Evolutionary conservation across 2,329 filamentous ascomycete species (phyloP), one percentile per base, ranked within the genome.

Genomic region (Huntiella savannae): DNA sequence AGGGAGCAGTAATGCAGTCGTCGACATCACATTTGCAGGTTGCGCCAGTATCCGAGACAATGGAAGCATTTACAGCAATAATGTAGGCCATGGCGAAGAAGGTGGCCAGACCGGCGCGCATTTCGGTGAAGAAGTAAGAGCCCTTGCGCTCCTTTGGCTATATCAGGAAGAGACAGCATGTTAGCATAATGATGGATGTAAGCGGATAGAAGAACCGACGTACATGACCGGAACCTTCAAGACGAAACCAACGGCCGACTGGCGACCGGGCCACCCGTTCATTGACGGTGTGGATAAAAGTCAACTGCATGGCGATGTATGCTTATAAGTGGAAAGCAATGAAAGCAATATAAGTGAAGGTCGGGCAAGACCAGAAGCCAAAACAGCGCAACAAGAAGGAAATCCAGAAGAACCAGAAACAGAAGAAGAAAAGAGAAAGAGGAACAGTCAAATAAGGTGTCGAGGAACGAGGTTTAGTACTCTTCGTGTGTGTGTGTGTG

Each of bases 151-250:
- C 78, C 54, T 68, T 73, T 52, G 70, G 73, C 78, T 82, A 13
- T 12, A 38, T 10, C 33, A n/a, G 41, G 40, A 35, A 44, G 40
- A 38, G 40, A 37, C n/a, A 47, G 35, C 4, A 17, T 19, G 15
- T 22, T n/a, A 19, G 11, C 7, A 28, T 7, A 4, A 36, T 10
- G 6, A 22, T 13, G 11, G 4, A 15, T 28, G 17, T 16, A 3
- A 37, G 43, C 6, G 13, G 7, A 15, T 15, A 40, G 45, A 28
- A n/a, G 15, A 42, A 13, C 13, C 15, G 13, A 70, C 77, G 67
- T 71, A 83, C 80, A 71, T 88, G 82, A 55, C 83, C 83, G 35
- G 74, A 85, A 53, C 82, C 82, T 51, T 92, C 83, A 36, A 93
- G 73, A 53, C 76, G 74, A 63, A 93, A 93, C 66, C 77, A 82